Evolutionary conservation across 1,139 yeast species (phyloP).

Genomic region (Tardiomyces blankii): DNA sequence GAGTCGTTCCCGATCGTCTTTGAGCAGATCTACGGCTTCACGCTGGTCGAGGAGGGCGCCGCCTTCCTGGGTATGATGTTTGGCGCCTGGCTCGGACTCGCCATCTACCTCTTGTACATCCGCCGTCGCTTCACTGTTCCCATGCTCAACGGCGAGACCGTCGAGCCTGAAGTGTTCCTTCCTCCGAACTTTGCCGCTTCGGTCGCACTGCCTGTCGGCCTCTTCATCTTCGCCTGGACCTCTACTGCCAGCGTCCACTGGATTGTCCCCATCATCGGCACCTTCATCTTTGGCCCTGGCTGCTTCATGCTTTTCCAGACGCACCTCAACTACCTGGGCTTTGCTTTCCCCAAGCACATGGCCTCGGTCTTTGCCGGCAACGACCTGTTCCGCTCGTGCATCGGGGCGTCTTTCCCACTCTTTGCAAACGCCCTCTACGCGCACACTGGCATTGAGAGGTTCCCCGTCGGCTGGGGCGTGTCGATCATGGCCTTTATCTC

Average conservation of each 20-base stretch:
- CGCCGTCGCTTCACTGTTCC: constrained; percentile 2
- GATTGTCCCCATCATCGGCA: constrained; percentile 70
- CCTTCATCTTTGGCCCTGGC: constrained; percentile 68
- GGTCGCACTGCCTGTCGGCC: constrained; percentile 51
- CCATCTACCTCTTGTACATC: constrained; percentile 6
- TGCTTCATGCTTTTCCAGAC: constrained; percentile 63
- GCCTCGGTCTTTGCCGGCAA: constrained; percentile 54
- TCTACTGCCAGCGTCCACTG: constrained; percentile 53
- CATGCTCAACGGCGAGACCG: constrained; percentile 7
- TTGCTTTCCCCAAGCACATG: constrained; percentile 60
- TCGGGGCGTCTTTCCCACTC: constrained; percentile 54
- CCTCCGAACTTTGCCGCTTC: constrained; percentile 38
- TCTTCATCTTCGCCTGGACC: constrained; percentile 79
- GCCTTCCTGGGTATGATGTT: constrained; percentile 35
- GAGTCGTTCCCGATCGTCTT: constrained; percentile 54
- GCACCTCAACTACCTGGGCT: constrained; percentile 57
- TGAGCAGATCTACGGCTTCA: constrained; percentile 34
- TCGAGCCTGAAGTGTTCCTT: constrained; percentile 28
- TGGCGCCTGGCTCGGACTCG: constrained; percentile 28
- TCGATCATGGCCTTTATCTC: neutral
- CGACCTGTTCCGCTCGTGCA: constrained; percentile 38
- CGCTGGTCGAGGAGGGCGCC: constrained; percentile 39
- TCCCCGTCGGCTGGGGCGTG: neutral
- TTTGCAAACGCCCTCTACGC: constrained; percentile 43
- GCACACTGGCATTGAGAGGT: constrained; percentile 27